Evolutionary conservation across 164 flowering plant genomes (phyloP), one percentile per base, ranked within the genome.

Genomic region (Sextonia rubra): DNA sequence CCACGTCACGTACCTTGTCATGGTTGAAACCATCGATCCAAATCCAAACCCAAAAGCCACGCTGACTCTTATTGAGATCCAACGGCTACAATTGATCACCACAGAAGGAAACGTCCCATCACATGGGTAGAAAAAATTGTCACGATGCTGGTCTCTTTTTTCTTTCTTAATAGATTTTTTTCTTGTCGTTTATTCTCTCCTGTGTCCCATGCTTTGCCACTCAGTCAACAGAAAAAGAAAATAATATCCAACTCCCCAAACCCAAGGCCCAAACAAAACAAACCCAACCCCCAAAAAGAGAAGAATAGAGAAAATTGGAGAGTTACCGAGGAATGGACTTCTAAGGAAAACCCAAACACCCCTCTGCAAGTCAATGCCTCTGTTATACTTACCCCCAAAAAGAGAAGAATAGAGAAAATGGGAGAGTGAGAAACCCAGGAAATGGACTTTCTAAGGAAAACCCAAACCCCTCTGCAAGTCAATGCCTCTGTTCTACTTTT

Each of bases 311-410:
- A 58, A 58, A 58, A 37, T 37, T 12, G 24, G 12, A 60, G 22
- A n/a, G 22, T 17, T 6, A 56, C 60, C 4, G 7, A 5, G 60
- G 22, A 56, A 56, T 12, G 1, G 22, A 56, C 18, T 56, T 56
- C 60, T 18, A 56, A 4, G n/a, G 60, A 56, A 56, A 56, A 5
- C 60, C 60, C 60, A 2, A 3, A n/a, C n/a, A 4, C 12, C 1
- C 0, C 15, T 11, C 65, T 62, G 65, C 65, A 62, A 62, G 65
- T 62, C 65, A 62, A 62, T 62, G 65, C 4, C 65, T 62, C 15
- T 62, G 29, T 25, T 25, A 3, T n/a, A n/a, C n/a, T n/a, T n/a
- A n/a, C n/a, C 18, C 11, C 56, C 18, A 9, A 52, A 20, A 52
- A 58, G 18, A 58, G 61, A 58, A 58, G 23, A 58, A 2, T 18